phyloP scores from a whole-genome alignment of 257 asterid species.

The Rehmannia glutinosa region DNA sequence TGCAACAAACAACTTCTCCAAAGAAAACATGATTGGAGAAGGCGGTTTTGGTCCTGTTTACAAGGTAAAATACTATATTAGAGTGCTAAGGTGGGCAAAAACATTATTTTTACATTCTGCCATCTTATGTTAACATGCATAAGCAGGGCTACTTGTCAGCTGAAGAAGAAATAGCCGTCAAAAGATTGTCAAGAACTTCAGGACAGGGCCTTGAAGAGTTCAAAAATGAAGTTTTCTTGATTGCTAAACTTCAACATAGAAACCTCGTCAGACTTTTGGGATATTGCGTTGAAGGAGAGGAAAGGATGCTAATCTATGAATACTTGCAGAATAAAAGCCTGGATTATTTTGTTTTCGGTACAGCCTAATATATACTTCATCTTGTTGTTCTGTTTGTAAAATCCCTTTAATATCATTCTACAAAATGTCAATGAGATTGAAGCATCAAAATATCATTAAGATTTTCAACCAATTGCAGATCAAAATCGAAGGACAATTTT shows the following conservation, averaged over 20 bases:
- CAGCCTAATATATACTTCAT: background rate
- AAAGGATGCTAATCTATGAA: conserved; percentile 39
- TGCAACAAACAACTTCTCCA: conserved; percentile 32
- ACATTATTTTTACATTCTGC: background rate
- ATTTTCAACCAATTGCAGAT: conserved; percentile 20
- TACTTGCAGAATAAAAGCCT: conserved; percentile 37
- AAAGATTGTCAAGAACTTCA: conserved; percentile 36
- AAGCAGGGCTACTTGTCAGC: conserved; percentile 29
- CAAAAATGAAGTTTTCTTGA: conserved; percentile 25
- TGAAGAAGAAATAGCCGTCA: conserved; percentile 36
- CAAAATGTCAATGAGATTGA: background rate
- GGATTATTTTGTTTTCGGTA: conserved; percentile 37
- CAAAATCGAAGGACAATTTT: background rate
- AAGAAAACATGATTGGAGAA: conserved; percentile 29
- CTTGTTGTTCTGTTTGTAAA: background rate
- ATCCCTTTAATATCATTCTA: too few relatives aligned
- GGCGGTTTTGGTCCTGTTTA: conserved; percentile 43
- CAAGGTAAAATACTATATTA: conserved; percentile 18
- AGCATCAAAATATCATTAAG: too few relatives aligned
- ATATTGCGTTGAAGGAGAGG: conserved; percentile 34
- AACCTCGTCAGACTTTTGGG: conserved; percentile 42
- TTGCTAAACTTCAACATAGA: conserved; percentile 40
- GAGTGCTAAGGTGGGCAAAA: background rate
- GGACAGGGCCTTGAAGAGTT: conserved; percentile 32
- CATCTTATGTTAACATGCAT: background rate